Evolutionary conservation across 805 yeast species (phyloP).

Genomic region (Lipomyces sp.): DNA sequence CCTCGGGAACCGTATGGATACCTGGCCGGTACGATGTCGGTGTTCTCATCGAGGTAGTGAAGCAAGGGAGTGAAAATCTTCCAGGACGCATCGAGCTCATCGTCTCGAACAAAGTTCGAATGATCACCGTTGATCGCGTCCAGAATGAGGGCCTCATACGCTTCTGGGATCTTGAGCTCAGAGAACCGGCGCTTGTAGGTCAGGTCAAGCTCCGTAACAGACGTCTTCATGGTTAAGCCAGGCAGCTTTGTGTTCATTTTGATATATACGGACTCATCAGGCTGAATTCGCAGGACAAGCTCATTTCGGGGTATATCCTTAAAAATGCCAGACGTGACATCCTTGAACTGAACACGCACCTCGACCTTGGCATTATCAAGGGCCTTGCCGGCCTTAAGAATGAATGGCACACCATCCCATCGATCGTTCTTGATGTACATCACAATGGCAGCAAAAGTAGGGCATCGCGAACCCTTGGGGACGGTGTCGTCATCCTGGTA

Average conservation of each 20-base stretch:
- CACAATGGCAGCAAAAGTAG: conserved; percentile 87
- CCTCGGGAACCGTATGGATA: conserved; percentile 94
- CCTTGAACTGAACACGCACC: conserved; percentile 88
- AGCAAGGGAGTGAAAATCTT: conserved; percentile 88
- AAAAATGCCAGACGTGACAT: conserved; percentile 82
- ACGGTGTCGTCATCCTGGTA: conserved; percentile 94
- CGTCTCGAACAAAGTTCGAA: conserved; percentile 97
- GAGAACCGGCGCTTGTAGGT: conserved; percentile 81
- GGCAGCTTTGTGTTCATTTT: conserved; percentile 94
- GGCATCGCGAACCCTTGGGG: conserved; percentile 76
- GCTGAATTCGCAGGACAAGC: conserved; percentile 91
- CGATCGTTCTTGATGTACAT: conserved; percentile 85
- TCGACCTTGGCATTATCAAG: conserved; percentile 93
- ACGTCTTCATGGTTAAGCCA: conserved; percentile 80
- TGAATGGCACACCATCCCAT: conserved; percentile 98
- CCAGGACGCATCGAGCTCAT: conserved; percentile 95
- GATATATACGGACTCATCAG: conserved; percentile 90
- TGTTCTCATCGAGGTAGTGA: conserved; percentile 71
- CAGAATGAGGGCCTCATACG: conserved; percentile 92
- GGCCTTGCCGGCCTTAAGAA: conserved; percentile 95
- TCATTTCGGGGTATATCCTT: conserved; percentile 85
- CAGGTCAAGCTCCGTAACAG: conserved; percentile 87
- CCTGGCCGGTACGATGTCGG: conserved; percentile 66
- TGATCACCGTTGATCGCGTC: conserved; percentile 92
- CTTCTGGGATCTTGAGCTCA: conserved; percentile 95